Evolutionary conservation across 192 early-diverging fungal species (phyloP).

Genomic region (Paraglomus occultum): DNA sequence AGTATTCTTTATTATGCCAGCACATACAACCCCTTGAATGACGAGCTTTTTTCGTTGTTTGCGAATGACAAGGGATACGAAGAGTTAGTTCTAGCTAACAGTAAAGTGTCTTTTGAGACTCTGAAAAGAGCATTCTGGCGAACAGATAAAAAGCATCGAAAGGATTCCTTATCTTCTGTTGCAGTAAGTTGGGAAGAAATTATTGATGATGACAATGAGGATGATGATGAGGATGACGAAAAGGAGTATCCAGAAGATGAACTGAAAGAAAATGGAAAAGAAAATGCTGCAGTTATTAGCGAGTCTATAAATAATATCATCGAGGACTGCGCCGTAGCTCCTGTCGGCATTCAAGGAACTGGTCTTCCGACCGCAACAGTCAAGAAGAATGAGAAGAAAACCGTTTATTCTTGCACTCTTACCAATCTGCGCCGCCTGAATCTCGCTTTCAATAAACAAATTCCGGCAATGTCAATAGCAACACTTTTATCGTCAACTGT

Average conservation of each 20-base stretch:
- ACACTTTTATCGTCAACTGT: constrained; percentile 3
- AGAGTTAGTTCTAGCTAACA: constrained; percentile 23
- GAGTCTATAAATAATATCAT: too few relatives aligned
- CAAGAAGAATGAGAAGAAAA: too few relatives aligned
- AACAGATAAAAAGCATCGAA: background rate
- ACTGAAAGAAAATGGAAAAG: too few relatives aligned
- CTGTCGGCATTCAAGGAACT: too few relatives aligned
- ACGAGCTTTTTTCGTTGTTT: constrained; percentile 20
- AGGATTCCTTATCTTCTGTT: background rate
- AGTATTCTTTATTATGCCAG: constrained; percentile 11
- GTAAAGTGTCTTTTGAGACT: constrained; percentile 9
- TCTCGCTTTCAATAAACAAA: constrained; percentile 10
- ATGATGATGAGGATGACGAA: background rate
- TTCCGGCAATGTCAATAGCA: background rate
- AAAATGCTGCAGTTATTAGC: too few relatives aligned
- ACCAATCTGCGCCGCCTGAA: constrained; percentile 15
- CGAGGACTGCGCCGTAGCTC: too few relatives aligned
- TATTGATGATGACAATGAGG: constrained; percentile 20
- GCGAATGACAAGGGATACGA: constrained; percentile 9
- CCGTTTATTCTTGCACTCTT: constrained; percentile 2
- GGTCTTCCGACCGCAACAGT: too few relatives aligned
- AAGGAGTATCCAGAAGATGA: too few relatives aligned
- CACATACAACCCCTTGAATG: constrained; percentile 12
- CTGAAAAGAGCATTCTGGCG: constrained; percentile 25
- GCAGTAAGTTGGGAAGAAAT: background rate